Conservation (phyloP, 805 yeast species). For the Saccharomycopsis schoenii region DNA sequence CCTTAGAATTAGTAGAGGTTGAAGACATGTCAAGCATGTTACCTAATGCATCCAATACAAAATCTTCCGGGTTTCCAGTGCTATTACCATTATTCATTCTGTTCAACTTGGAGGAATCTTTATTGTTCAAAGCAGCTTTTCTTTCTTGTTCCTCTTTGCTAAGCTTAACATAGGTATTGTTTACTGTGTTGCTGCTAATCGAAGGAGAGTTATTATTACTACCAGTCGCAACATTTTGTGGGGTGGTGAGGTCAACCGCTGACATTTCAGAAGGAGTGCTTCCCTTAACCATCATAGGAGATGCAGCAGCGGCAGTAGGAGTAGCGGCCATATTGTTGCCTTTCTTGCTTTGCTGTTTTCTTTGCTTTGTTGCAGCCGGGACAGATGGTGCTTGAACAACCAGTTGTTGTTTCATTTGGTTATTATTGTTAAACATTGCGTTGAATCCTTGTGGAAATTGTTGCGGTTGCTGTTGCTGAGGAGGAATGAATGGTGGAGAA, state of each 20-base stretch:
- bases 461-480: not conserved
- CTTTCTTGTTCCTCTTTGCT: not conserved
- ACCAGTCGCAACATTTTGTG: not conserved
- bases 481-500: not conserved
- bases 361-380: slow-evolving; percentile 2
- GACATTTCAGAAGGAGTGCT: not conserved
- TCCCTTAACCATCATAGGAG: not conserved
- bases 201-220: not conserved
- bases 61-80: not conserved
- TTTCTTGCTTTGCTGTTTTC: not conserved
- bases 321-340: not conserved
- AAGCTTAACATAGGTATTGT: not conserved
- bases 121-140: not conserved
- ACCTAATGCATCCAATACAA: not conserved
- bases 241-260: not conserved
- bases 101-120: not conserved
- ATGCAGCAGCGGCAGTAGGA: not conserved
- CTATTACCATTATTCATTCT: not conserved
- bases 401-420: slow-evolving; percentile 1
- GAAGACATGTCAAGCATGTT: not conserved
- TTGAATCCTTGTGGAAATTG: not conserved
- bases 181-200: not conserved
- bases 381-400: not conserved
- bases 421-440: not conserved
- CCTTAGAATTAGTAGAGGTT: not conserved